Evolutionary conservation across 2,329 filamentous ascomycete species (phyloP), one percentile per base, ranked within the genome.

Genomic region (Colletotrichum costaricense): DNA sequence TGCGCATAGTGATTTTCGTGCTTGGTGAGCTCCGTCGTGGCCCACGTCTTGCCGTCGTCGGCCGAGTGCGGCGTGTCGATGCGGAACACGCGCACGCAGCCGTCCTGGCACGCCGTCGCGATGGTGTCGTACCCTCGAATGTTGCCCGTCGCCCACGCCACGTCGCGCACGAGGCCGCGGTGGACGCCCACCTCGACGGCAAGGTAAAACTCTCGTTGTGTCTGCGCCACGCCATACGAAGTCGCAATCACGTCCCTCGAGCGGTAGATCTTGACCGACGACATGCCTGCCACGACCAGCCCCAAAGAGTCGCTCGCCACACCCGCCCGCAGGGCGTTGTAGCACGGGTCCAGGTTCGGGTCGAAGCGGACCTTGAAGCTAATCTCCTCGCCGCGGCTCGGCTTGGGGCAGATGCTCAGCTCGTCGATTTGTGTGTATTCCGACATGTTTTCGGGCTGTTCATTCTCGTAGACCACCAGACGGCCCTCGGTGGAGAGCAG

Each of bases 21-120:
- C 55, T 82, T 86, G 49, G 83, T 77, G 19, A 90, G 80, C 74
- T 88, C 85, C 6, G 82, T 79, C 7, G 82, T 80, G 5, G 87
- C 84, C 88, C 87, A 91, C 6, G 84, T 84, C 76, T 85, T 88
- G 59, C 81, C 88, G 77, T 84, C 88, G 74, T 82, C 85, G 74
- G 79, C 83, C 75, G 77, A 81, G 74, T 83, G 83, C 0, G 89
- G 88, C 0, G 93, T 93, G 46, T 92, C 90, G 22, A 97, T 82
- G 77, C 96, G 92, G 79, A 97, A 98, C n/a, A 99, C 93, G 54
- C 96, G 90, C 54, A 98, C 91, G 77, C 91, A 92, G 3, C 97
- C 96, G 80, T 99, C 97, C 82, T 97, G 97, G 80, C 94, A 97
- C 2, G 95, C 96, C 6, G 95, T 97, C 3, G 96, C 97, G 77